phyloP scores from a whole-genome alignment of 352 stramenopile genomes.

The Phytophthora parvispora region DNA sequence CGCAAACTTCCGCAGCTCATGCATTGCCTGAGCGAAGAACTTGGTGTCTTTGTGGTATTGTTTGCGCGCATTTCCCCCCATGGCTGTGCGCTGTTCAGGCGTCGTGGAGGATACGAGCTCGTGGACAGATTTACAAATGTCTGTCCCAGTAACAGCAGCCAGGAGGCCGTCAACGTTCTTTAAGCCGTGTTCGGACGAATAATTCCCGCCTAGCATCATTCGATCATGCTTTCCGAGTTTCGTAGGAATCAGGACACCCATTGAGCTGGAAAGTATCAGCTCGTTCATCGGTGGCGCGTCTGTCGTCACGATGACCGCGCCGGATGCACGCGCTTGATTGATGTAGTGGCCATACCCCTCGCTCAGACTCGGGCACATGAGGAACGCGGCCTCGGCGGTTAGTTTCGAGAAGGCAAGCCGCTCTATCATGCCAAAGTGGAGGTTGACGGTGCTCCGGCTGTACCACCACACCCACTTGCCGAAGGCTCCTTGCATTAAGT shows the following conservation, averaged over 20 bases:
- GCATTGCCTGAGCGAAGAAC: background rate
- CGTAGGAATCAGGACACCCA: background rate
- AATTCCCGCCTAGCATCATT: background rate
- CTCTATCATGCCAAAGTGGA: constrained; percentile 1
- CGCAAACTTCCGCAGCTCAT: background rate
- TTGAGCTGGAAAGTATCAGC: background rate
- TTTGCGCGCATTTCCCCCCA: background rate
- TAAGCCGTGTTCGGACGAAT: background rate
- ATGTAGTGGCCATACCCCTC: background rate
- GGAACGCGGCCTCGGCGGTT: background rate
- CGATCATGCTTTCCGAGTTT: background rate
- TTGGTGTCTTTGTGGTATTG: background rate
- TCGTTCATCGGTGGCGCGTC: background rate
- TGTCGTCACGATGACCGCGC: background rate
- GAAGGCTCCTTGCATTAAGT: background rate
- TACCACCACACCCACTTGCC: constrained; percentile 3
- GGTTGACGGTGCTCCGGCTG: background rate
- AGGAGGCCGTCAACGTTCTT: background rate
- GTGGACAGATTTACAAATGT: background rate
- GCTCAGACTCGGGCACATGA: background rate
- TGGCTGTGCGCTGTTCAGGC: background rate
- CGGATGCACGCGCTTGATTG: background rate
- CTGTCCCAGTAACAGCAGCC: background rate
- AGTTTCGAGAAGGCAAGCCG: background rate
- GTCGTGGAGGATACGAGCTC: background rate